Evolutionary conservation across 2,329 filamentous ascomycete species (phyloP).

Genomic region (Aphanoascus verrucosus): DNA sequence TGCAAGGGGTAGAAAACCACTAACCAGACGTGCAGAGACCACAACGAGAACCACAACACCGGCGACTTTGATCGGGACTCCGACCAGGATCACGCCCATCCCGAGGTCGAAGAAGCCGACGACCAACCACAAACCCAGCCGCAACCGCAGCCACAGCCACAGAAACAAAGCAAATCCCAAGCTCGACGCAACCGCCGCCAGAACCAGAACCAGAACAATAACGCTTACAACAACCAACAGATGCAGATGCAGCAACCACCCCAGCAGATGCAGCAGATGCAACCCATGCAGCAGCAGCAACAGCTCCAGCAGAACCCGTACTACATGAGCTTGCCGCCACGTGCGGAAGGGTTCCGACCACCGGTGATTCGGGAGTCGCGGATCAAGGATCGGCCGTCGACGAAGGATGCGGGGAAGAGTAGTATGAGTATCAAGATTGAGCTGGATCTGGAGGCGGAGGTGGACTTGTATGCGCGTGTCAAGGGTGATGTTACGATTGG

Average conservation of each 20-base stretch:
- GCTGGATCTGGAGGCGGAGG: conserved; percentile 23
- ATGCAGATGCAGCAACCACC: neutral
- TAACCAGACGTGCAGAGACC: neutral
- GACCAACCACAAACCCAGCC: neutral
- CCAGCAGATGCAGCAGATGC: neutral
- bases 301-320: neutral
- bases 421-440: conserved; percentile 35
- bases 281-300: conserved; percentile 2
- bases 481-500: conserved; percentile 13
- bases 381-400: conserved; percentile 31
- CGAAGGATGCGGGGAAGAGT: conserved; percentile 29
- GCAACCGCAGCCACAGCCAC: neutral
- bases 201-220: neutral
- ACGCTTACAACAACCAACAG: neutral
- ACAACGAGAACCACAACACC: conserved; percentile 1
- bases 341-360: neutral
- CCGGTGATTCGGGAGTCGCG: conserved; percentile 23
- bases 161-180: neutral
- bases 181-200: neutral
- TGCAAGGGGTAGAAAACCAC: neutral
- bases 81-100: neutral
- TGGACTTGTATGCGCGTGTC: conserved; percentile 11
- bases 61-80: conserved; percentile 2
- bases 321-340: conserved; percentile 1
- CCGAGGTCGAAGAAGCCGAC: neutral